phyloP scores from a whole-genome alignment of 345 rosid species.

The Garcia nutans region DNA sequence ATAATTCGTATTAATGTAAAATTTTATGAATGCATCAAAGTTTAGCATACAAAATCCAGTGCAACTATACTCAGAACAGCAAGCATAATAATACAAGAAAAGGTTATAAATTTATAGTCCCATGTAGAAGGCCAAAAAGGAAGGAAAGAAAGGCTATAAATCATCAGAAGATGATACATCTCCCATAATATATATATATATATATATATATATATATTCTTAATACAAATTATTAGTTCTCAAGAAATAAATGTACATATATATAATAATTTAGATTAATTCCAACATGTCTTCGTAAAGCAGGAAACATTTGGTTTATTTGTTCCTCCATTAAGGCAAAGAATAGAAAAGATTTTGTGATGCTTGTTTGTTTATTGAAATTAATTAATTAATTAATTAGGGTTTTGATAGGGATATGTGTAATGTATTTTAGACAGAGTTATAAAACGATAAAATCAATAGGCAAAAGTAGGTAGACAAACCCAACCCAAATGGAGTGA shows the following conservation, averaged over 20 bases:
- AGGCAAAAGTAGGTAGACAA: slow-evolving; percentile 14
- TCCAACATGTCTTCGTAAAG: no score
- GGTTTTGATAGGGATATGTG: slow-evolving; percentile 9
- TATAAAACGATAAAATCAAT: not conserved
- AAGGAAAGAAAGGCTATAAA: not conserved
- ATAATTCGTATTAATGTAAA: no score
- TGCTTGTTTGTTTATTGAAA: slow-evolving; percentile 6
- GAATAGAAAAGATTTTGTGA: slow-evolving; percentile 19
- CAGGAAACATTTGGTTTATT: no score
- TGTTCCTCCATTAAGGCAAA: not conserved
- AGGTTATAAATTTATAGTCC: not conserved
- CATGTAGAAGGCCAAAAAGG: not conserved
- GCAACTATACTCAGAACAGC: no score
- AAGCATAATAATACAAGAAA: no score
- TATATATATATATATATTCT: no score
- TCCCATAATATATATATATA: no score
- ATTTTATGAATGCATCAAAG: not conserved
- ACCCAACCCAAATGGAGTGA: slow-evolving; percentile 32
- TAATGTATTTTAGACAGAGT: not conserved
- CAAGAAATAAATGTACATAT: not conserved
- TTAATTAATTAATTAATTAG: not conserved
- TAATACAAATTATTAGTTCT: not conserved
- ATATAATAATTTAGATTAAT: not conserved
- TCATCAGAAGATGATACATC: not conserved
- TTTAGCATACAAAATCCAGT: not conserved